Base-by-base conservation (phyloP, 345 rosid species). In the Ceriops tagal region DNA sequence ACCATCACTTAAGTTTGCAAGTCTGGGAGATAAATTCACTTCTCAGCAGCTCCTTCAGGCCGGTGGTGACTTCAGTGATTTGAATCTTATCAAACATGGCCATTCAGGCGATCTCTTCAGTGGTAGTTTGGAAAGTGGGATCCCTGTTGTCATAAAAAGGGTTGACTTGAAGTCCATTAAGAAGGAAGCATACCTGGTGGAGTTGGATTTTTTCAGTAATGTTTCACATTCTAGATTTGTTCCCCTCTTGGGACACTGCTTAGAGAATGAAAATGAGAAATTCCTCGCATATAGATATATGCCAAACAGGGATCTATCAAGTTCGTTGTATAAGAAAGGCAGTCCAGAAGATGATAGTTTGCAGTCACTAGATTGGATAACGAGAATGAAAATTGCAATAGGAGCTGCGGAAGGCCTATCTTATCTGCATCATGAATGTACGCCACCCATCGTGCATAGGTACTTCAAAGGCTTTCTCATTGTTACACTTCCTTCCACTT, bases 311-410 rank as follows among this genome's bases (percentile, higher is more conserved):
- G 97, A 92, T 78, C 80, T 96, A 77, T 83, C 95, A 65, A 87
- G 87, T 75, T 76, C 98, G 49, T 84, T 96, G 77, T 85, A 78
- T 74, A 81, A 83, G 82, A 89, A 90, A 79, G 79, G 80, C 1
- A 77, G 75, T 46, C 66, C 72, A 11, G 95, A 89, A 57, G 92
- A 84, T 70, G 96, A 86, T 82, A 81, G 85, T 34, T 81, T 92
- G 73, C 86, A 89, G 72, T 90, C 99, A 64, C 70, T 96, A 81
- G 98, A 92, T 83, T 96, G 99, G 99, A 96, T 96, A 58, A 96
- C 96, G 46, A 88, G 99, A 81, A 78, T 96, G 76, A 96, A 96
- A 75, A 88, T 96, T 65, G 99, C 98, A 62, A 86, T 80, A 62
- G 99, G 98, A 80, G 91, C 96, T 27, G 98, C 99, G 1, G 99